These are phyloP conservation scores for Arthrobotrys sphaeroides DNA, from an alignment of 2,329 filamentous ascomycete genomes.

Conservation along the genomic window DNA sequence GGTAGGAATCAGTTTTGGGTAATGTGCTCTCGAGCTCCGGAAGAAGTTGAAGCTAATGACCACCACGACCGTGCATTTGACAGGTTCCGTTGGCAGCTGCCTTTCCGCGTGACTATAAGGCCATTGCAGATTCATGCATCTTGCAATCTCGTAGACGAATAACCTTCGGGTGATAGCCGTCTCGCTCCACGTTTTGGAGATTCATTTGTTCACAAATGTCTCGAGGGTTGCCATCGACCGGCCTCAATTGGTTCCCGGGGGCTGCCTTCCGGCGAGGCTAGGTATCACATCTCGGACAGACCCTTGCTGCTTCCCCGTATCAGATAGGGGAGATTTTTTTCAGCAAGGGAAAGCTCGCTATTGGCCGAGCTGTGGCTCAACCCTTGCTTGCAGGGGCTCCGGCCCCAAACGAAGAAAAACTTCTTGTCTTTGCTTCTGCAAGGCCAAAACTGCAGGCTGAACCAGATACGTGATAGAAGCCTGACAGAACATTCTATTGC, in stretches of 20 bases:
- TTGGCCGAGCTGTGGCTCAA: conserved; percentile 27
- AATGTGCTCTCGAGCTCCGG: conserved; percentile 48
- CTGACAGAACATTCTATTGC: conserved; percentile 51
- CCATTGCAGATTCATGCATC: conserved; percentile 19
- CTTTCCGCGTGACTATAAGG: conserved; percentile 51
- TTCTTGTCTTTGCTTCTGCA: conserved; percentile 39
- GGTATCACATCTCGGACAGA: conserved; percentile 38
- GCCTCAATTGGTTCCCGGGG: conserved; percentile 30
- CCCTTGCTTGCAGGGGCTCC: conserved; percentile 42
- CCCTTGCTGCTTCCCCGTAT: conserved; percentile 46
- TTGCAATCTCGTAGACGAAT: conserved; percentile 25
- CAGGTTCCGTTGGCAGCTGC: conserved; percentile 46
- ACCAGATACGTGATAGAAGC: conserved; percentile 53
- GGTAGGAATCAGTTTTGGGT: conserved; percentile 27
- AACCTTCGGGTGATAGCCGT: conserved; percentile 40
- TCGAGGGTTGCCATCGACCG: not conserved
- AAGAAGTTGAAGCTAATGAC: conserved; percentile 15
- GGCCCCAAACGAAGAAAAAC: conserved; percentile 43
- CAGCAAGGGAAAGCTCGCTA: conserved; percentile 37
- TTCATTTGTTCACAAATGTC: conserved; percentile 41
- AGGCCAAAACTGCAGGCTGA: conserved; percentile 34
- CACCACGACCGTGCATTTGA: conserved; percentile 49
- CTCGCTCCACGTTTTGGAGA: conserved; percentile 44
- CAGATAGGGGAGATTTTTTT: conserved; percentile 52
- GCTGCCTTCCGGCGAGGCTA: conserved; percentile 27